Conservation (phyloP, 306 rosid species). For the Fragaria iinumae region DNA sequence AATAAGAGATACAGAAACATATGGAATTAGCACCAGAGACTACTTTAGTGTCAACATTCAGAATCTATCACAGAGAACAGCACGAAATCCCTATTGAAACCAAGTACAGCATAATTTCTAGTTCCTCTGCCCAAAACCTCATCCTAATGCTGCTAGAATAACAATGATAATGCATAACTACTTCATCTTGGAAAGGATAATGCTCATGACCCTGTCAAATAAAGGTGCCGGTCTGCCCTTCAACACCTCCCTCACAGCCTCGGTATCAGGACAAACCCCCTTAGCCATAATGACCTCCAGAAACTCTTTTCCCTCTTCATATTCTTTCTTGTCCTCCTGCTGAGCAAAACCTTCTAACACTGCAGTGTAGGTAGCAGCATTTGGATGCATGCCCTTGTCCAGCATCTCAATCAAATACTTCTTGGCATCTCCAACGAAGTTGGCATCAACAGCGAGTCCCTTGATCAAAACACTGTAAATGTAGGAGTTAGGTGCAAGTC, state of each 20-base stretch:
- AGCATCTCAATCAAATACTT: conserved; percentile 61
- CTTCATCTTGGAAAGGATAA: neutral
- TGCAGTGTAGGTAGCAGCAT: conserved; percentile 47
- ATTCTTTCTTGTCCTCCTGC: conserved; percentile 20
- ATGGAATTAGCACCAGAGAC: neutral
- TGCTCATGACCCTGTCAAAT: neutral
- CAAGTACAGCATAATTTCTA: neutral
- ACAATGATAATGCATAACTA: neutral
- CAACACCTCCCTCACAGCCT: conserved; percentile 49
- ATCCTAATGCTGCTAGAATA: neutral
- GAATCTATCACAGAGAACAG: neutral
- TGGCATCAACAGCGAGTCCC: conserved; percentile 44
- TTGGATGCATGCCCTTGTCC: conserved; percentile 64
- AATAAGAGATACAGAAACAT: neutral
- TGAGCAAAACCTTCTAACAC: conserved; percentile 54
- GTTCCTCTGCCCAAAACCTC: neutral
- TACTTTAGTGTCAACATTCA: neutral
- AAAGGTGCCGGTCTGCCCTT: conserved; percentile 3
- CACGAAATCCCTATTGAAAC: neutral
- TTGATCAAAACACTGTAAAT: conserved; percentile 54
- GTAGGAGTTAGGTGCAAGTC: conserved; percentile 61
- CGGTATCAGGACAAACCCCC: conserved; percentile 62
- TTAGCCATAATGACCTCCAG: conserved; percentile 43
- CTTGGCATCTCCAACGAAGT: conserved; percentile 44
- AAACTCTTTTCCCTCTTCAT: conserved; percentile 50